phyloP scores from a whole-genome alignment of 805 yeast genomes.

The Candida odintsovae region DNA sequence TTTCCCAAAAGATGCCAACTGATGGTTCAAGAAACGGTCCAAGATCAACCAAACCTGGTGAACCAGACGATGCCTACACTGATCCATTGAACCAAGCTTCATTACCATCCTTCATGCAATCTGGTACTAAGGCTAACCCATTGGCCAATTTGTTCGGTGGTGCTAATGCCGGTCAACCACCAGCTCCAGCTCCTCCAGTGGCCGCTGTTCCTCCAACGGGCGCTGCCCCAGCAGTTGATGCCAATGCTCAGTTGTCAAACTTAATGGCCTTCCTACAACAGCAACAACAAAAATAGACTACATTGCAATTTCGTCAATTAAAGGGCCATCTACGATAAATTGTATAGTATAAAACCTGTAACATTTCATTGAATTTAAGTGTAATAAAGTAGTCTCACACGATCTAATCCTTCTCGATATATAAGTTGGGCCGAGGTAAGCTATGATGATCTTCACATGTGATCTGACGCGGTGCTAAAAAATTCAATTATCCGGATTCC shows the following conservation, averaged over 20 bases:
- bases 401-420: too few relatives aligned
- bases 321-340: background rate
- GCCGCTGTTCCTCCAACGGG: constrained; percentile 4
- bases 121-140: constrained; percentile 39
- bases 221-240: constrained; percentile 21
- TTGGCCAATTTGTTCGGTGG: constrained; percentile 41
- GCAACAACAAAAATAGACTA: constrained; percentile 23
- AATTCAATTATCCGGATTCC: background rate
- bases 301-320: background rate
- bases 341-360: background rate
- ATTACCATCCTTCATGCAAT: constrained; percentile 27
- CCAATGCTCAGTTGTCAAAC: constrained; percentile 36
- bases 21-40: constrained; percentile 84
- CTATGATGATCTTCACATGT: too few relatives aligned
- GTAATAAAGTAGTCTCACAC: too few relatives aligned
- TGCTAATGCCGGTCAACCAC: constrained; percentile 7
- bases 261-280: constrained; percentile 38
- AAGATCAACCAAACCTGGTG: constrained; percentile 64
- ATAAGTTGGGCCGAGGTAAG: too few relatives aligned
- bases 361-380: too few relatives aligned
- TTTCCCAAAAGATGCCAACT: constrained; percentile 88
- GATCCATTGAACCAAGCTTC: constrained; percentile 22
- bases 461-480: too few relatives aligned
- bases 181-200: constrained; percentile 16
- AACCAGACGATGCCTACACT: constrained; percentile 29